Conservation (phyloP, 176 grass and related monocot species). For the Dactylis glomerata region DNA sequence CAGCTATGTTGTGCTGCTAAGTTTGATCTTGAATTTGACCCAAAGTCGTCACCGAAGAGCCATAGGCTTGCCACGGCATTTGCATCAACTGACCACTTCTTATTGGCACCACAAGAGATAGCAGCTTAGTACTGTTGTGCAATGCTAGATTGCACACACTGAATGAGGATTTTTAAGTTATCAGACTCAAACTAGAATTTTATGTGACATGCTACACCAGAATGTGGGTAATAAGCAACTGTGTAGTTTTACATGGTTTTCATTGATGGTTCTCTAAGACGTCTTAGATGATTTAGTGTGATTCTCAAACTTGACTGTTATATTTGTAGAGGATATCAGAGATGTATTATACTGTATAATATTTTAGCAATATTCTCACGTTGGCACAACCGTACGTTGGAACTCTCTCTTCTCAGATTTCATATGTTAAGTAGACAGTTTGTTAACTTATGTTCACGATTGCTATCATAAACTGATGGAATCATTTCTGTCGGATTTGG, state of each 20-base stretch:
- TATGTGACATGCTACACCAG: neutral
- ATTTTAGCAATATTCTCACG: neutral
- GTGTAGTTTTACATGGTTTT: neutral
- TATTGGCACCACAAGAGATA: neutral
- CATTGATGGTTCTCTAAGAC: neutral
- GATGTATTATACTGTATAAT: neutral
- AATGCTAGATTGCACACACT: slow-evolving; percentile 22
- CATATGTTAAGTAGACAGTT: neutral
- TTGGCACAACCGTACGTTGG: neutral
- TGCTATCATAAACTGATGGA: neutral
- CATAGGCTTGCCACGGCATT: neutral
- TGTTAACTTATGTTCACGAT: neutral
- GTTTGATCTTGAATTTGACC: neutral
- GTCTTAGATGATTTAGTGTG: slow-evolving; percentile 1
- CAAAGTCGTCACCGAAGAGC: neutral
- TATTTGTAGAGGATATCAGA: neutral
- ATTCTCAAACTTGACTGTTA: neutral
- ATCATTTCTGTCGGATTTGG: neutral
- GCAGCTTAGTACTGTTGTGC: neutral
- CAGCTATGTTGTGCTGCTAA: neutral
- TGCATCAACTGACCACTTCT: slow-evolving; percentile 15
- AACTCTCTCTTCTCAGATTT: neutral
- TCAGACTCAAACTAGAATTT: neutral
- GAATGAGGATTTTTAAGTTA: neutral
- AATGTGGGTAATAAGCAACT: slow-evolving; percentile 1